phyloP scores from a whole-genome alignment of 345 rosid species.

The Streptanthus diversifolius region DNA sequence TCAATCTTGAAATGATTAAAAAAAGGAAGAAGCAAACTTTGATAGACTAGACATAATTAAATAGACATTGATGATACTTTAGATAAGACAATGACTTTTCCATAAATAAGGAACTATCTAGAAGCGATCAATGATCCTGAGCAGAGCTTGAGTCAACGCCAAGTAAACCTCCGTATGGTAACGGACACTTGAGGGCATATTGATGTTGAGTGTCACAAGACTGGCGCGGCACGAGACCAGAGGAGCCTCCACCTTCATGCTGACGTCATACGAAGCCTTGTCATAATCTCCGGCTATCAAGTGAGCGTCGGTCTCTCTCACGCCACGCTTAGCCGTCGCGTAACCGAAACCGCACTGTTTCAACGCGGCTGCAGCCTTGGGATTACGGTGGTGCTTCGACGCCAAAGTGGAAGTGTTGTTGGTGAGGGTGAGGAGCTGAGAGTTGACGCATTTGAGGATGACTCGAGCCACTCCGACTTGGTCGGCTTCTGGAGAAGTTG shows the following conservation, averaged over 20 bases:
- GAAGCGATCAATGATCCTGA: slow-evolving; percentile 36
- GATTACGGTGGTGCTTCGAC: not conserved
- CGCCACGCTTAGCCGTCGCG: slow-evolving; percentile 16
- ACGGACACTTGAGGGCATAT: slow-evolving; percentile 4
- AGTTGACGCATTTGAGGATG: slow-evolving; percentile 22
- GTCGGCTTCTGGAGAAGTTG: slow-evolving; percentile 2
- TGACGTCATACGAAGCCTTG: slow-evolving; percentile 25
- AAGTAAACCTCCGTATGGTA: slow-evolving; percentile 24
- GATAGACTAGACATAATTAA: not conserved
- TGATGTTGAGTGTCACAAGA: slow-evolving; percentile 19
- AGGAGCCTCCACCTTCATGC: slow-evolving; percentile 13
- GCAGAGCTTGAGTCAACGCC: slow-evolving; percentile 31
- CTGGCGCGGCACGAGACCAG: not conserved
- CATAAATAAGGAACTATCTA: not conserved
- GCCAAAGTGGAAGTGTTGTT: slow-evolving; percentile 13
- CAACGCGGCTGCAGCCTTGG: not conserved
- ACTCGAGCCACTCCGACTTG: slow-evolving; percentile 22
- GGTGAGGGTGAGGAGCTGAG: slow-evolving; percentile 24
- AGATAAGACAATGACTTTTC: not conserved
- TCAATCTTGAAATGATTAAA: not conserved
- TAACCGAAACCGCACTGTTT: slow-evolving; percentile 21
- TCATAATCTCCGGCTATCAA: slow-evolving; percentile 19
- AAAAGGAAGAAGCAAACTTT: not conserved
- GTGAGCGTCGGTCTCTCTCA: slow-evolving; percentile 7
- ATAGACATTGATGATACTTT: not conserved